A percentile compares a stretch with the other conserved stretches of the same genome.
phyloP scores from a whole-genome alignment of 768 basidiomycete species.

The Brasilioporus rufonigricans region DNA sequence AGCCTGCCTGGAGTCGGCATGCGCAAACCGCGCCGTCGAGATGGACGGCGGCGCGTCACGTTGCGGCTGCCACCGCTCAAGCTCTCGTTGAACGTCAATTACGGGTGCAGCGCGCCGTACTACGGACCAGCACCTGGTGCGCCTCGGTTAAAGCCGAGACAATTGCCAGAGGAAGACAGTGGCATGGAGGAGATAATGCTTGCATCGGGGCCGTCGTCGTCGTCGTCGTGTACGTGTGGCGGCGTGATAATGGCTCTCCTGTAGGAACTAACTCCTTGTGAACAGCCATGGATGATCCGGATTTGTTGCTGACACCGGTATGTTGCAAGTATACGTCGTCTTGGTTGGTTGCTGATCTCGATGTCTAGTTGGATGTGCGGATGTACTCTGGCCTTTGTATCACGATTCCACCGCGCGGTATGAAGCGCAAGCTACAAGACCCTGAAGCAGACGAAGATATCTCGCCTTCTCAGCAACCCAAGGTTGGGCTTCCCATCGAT shows the following conservation, averaged over 20 bases:
- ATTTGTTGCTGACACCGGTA: constrained; percentile 16
- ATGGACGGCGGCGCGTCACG: constrained; percentile 1
- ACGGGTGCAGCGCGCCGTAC: background rate
- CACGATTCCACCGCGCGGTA: constrained; percentile 17
- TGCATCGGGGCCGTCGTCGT: background rate
- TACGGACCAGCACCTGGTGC: constrained; percentile 17
- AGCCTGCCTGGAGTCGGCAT: constrained; percentile 10
- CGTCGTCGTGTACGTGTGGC: constrained; percentile 15
- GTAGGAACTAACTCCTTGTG: background rate
- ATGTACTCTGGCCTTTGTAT: constrained; percentile 24
- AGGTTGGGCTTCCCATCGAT: constrained; percentile 8
- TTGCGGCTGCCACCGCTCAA: constrained; percentile 14
- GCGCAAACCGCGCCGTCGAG: background rate
- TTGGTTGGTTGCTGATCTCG: background rate
- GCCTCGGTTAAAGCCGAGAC: constrained; percentile 23
- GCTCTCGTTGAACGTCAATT: constrained; percentile 2
- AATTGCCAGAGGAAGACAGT: constrained; percentile 25
- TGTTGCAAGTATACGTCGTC: background rate
- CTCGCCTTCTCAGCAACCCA: constrained; percentile 11
- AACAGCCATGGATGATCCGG: constrained; percentile 11
- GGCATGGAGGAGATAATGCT: constrained; percentile 19
- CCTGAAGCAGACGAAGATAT: constrained; percentile 1
- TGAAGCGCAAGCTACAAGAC: constrained; percentile 27
- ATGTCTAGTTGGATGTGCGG: constrained; percentile 1
- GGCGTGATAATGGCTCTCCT: background rate